Conservation (phyloP, 345 rosid species). For the Triadica sebifera region DNA sequence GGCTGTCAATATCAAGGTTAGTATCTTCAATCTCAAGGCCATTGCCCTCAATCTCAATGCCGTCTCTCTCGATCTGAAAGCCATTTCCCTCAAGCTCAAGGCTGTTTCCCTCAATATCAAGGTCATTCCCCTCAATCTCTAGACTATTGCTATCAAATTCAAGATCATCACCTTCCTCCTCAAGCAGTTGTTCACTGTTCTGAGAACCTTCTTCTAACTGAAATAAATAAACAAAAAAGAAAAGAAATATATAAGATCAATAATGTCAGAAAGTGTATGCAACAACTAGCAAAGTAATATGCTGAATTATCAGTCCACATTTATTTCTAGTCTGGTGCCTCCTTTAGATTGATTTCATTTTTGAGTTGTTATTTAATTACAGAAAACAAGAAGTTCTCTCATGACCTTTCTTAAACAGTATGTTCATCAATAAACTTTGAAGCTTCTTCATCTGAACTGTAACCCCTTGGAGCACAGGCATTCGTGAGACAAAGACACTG, state of each 20-base stretch:
- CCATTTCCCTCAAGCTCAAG: constrained; percentile 10
- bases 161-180: constrained; percentile 26
- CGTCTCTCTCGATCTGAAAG: constrained; percentile 5
- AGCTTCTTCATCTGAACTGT: background rate
- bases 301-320: background rate
- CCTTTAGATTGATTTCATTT: background rate
- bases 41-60: constrained; percentile 19
- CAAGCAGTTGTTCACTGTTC: constrained; percentile 25
- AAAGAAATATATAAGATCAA: background rate
- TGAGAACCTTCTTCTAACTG: constrained; percentile 27
- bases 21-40: constrained; percentile 17
- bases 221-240: no score
- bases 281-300: constrained; percentile 5
- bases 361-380: background rate
- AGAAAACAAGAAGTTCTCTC: background rate
- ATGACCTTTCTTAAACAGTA: no score
- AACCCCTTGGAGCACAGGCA: background rate
- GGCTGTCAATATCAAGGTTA: constrained; percentile 12
- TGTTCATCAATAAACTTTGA: background rate
- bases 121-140: constrained; percentile 13
- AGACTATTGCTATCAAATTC: constrained; percentile 15
- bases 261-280: background rate
- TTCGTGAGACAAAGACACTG: background rate
- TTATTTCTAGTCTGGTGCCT: background rate
- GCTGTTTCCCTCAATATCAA: constrained; percentile 14